Base-by-base conservation (phyloP, 2,329 filamentous ascomycete genomes). In the Aspergillus arachidicola region DNA sequence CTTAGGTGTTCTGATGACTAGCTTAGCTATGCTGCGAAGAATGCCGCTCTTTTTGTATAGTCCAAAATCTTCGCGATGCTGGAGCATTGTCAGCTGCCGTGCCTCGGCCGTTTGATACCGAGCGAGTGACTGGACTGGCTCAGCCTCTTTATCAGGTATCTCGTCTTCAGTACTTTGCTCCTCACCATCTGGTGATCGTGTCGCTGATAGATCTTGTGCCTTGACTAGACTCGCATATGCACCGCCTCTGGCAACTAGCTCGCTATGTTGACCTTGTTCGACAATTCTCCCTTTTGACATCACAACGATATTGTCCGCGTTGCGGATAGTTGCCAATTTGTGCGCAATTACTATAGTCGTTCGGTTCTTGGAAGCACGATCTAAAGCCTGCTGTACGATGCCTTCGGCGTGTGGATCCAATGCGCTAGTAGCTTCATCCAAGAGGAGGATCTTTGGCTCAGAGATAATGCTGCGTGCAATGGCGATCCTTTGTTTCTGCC, bases 341-440 rank as follows among this genome's bases (percentile, higher is more conserved):
- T 83, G 81, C 0, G 81, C 80, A 60, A 82, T 82, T 6, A 77
- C 62, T 19, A 77, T 68, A 0, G 72, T 75, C 1, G 75, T 76
- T 1, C 70, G 66, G 4, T 59, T 91, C 63, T 87, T 83, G 0
- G 91, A 84, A 6, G 91, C 71, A 90, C 60, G 87, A 68, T 96
- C 91, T 1, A 97, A 83, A 11, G 93, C 93, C 41, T 89, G 89
- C 75, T 96, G 93, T 0, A 97, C 93, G 10, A 94, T 87, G 55
- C 89, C 90, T 78, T 97, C 93, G 0, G 91, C 92, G 72, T 92
- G 91, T 11, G 92, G 94, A 73, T 97, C 94, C 0, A 97, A 84
- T 5, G 92, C 92, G 48, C 89, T 93, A 0, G 94, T 97, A 1
- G 94, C 93, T 77, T 97, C 94, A 68, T 97, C 94, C 4, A 97